phyloP scores from a whole-genome alignment of 345 rosid species.

The Corymbia maculata region DNA sequence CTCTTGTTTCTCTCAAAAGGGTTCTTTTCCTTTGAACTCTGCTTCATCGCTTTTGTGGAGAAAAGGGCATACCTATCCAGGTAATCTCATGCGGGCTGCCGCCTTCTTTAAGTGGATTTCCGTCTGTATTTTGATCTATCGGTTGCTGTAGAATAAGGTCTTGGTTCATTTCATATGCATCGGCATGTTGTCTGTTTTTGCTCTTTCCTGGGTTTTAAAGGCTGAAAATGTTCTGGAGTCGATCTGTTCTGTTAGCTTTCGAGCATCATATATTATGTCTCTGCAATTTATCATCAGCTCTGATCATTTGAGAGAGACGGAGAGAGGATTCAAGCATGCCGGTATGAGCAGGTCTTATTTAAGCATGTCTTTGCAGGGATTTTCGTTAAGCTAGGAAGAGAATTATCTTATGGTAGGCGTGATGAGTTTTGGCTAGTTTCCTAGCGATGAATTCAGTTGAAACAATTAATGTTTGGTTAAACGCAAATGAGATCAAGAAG shows the following conservation, averaged over 20 bases:
- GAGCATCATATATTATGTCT: neutral
- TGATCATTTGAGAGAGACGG: neutral
- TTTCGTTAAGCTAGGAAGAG: neutral
- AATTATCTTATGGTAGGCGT: neutral
- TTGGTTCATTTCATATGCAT: neutral
- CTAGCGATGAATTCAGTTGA: neutral
- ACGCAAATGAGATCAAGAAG: neutral
- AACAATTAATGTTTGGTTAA: neutral
- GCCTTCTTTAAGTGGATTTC: neutral
- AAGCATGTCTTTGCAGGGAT: neutral
- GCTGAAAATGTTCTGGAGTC: neutral
- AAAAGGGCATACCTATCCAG: neutral
- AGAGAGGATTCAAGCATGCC: neutral
- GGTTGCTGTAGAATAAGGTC: neutral
- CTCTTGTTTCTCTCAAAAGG: neutral
- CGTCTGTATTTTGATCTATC: neutral
- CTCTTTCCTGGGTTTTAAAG: neutral
- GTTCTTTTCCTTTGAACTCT: neutral
- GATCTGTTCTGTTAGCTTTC: neutral
- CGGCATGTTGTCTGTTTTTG: neutral
- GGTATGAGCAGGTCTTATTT: neutral
- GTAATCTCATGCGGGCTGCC: neutral
- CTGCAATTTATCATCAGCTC: neutral
- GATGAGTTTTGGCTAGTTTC: neutral
- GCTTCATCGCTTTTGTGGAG: neutral